These are phyloP conservation scores for Talinum fruticosum DNA, from an alignment of 148 eudicot species.

Conservation along the genomic window DNA sequence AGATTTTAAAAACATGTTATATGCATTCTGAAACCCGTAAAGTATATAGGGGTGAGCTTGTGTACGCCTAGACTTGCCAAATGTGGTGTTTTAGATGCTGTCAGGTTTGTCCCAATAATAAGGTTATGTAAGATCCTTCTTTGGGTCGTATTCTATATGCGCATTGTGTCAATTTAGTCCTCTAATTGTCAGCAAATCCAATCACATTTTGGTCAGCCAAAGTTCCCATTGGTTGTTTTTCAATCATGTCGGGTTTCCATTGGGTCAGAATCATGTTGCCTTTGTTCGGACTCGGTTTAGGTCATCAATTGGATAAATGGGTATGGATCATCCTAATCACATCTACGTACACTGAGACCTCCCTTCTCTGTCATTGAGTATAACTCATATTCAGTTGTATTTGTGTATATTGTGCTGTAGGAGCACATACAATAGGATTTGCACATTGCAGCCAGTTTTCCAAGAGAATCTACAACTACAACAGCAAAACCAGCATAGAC, in stretches of 20 bases:
- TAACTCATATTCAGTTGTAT: background rate
- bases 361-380: background rate
- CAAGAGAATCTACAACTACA: conserved; percentile 49
- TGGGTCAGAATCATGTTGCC: background rate
- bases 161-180: background rate
- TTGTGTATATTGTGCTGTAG: conserved; percentile 17
- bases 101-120: background rate
- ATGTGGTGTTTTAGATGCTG: too few relatives aligned
- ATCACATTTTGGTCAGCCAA: too few relatives aligned
- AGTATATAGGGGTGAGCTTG: background rate
- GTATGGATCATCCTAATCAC: too few relatives aligned
- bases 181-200: too few relatives aligned
- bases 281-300: background rate
- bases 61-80: background rate
- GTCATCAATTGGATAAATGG: background rate
- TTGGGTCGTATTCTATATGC: too few relatives aligned
- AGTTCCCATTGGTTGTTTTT: background rate
- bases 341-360: too few relatives aligned
- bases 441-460: conserved; percentile 65
- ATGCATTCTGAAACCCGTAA: background rate
- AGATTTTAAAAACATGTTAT: background rate
- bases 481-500: conserved; percentile 39
- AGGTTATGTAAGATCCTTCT: background rate
- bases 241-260: background rate
- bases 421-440: conserved; percentile 82